Base-by-base conservation (phyloP, 2,329 filamentous ascomycete genomes). In the Pseudogymnoascus sp. region DNA sequence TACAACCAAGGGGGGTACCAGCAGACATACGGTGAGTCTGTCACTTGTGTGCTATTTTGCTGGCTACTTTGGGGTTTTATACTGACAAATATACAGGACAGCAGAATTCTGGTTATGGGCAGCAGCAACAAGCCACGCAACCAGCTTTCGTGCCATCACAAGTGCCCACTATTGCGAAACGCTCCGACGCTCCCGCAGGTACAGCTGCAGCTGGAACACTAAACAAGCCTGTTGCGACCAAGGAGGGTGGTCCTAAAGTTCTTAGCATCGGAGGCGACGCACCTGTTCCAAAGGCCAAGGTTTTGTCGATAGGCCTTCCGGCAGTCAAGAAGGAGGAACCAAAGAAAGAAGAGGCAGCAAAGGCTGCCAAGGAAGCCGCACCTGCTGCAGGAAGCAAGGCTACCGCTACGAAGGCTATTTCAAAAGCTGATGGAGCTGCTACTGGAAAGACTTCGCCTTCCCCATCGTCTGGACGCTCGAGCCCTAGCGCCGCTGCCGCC, bases 381-480 rank as follows among this genome's bases (percentile, higher is more conserved):
- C 75, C 77, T 50, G 77, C 86, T 2, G 88, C 88, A 29, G 90
- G 91, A 31, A 82, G 92, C 65, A 97, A 97, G 78, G 87, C 89
- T n/a, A 81, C 88, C 1, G 93, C 93, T 4, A 80, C 86, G 61
- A 97, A 97, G 78, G 93, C 93, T 8, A 91, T 97, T 67, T 91
- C 96, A 72, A 96, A 96, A 95, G 96, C 82, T 10, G 59, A 61
- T 16, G 81, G 84, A 62, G 79, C 83, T 7, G 78, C 78, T 59
- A 78, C 82, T 53, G 91, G 91, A 63, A 89, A 86, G 73, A 88
- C 89, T 3, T 95, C 92, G 1, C 90, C 93, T 16, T 84, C 88
- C 4, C 89, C 90, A 7, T 90, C 90, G 1, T 95, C 91, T 10
- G 93, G 93, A 56, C 86, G 91, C 61, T 91, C 89, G 38, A 96